Conservation (phyloP, 2,329 filamentous ascomycete species). For the Fusarium xyrophilum region DNA sequence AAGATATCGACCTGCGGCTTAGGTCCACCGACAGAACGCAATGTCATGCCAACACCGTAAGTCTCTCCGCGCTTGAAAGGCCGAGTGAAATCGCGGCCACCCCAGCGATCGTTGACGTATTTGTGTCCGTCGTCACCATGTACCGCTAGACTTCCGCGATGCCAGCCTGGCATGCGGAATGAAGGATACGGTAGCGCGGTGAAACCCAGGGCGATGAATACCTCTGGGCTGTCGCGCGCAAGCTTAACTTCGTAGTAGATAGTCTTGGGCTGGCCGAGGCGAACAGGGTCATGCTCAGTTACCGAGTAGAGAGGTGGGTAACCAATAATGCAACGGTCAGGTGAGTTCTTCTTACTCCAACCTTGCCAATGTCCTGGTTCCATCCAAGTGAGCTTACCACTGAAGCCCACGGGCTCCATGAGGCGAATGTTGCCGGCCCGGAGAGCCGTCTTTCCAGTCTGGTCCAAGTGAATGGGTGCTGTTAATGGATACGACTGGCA, state of each 20-base stretch:
- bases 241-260: conserved; percentile 78
- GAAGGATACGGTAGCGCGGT: conserved; percentile 76
- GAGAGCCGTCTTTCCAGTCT: conserved; percentile 56
- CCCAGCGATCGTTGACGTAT: conserved; percentile 78
- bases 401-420: conserved; percentile 57
- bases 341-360: conserved; percentile 51
- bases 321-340: conserved; percentile 70
- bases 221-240: conserved; percentile 52
- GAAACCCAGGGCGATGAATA: conserved; percentile 71
- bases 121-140: conserved; percentile 80
- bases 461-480: conserved; percentile 58
- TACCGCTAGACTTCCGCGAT: conserved; percentile 75
- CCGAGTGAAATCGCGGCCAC: conserved; percentile 71
- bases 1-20: conserved; percentile 57
- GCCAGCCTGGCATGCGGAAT: conserved; percentile 82
- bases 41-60: conserved; percentile 74
- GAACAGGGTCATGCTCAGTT: conserved; percentile 63
- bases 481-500: conserved; percentile 66
- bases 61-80: conserved; percentile 71
- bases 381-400: conserved; percentile 54
- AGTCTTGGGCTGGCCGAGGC: conserved; percentile 52
- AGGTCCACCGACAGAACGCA: conserved; percentile 49
- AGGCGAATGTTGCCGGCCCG: conserved; percentile 61
- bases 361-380: conserved; percentile 61
- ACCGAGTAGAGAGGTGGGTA: conserved; percentile 74